Percentiles rank a stretch among this genome's conserved stretches.
phyloP scores from a whole-genome alignment of 2,329 filamentous ascomycete species.

The Xylariaceae sp. region DNA sequence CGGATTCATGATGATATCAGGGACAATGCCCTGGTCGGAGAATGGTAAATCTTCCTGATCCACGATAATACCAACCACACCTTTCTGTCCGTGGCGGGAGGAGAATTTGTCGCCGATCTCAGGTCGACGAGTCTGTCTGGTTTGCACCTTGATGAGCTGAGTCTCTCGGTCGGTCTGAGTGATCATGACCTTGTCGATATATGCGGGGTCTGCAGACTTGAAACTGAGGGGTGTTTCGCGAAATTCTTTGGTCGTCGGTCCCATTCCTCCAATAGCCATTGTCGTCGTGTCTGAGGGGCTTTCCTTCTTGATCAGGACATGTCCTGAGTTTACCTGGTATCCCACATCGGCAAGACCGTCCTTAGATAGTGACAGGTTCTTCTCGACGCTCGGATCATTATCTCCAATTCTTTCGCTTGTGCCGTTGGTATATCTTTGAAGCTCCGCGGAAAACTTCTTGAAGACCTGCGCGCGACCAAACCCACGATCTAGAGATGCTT shows the following conservation, averaged over 20 bases:
- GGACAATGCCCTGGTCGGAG: constrained; percentile 83
- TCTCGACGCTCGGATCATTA: constrained; percentile 57
- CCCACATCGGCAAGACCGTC: constrained; percentile 90
- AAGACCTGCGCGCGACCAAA: constrained; percentile 98
- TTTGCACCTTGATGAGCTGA: constrained; percentile 88
- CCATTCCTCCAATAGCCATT: constrained; percentile 67
- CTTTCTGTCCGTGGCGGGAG: constrained; percentile 96
- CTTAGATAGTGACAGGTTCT: constrained; percentile 71
- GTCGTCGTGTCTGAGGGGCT: constrained; percentile 68
- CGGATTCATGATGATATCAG: constrained; percentile 99
- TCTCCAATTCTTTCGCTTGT: constrained; percentile 66
- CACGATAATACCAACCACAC: constrained; percentile 93
- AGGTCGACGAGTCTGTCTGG: constrained; percentile 89
- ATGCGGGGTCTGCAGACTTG: constrained; percentile 77
- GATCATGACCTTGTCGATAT: constrained; percentile 95
- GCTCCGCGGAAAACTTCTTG: constrained; percentile 82
- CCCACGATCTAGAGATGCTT: constrained; percentile 89
- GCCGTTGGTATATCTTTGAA: constrained; percentile 88
- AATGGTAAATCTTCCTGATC: constrained; percentile 98
- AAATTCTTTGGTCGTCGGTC: constrained; percentile 61
- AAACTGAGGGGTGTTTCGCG: constrained; percentile 73
- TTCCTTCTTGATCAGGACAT: constrained; percentile 89
- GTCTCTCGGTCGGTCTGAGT: constrained; percentile 85
- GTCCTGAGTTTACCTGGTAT: constrained; percentile 70
- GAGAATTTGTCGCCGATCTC: constrained; percentile 99